Evolutionary conservation across 345 rosid genomes (phyloP).

Genomic region (Dipteronia dyeriana): DNA sequence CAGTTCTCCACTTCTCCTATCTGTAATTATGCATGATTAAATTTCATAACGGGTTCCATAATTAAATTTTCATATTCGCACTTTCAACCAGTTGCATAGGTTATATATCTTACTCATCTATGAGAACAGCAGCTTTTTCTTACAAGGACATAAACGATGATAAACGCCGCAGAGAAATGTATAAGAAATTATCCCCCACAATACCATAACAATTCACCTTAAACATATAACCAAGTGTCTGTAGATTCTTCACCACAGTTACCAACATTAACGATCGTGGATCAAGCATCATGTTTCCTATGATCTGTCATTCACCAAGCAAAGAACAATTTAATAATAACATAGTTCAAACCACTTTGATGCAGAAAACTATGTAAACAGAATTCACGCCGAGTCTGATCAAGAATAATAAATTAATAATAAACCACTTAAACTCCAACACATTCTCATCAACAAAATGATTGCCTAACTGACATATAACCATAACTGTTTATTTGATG

Average conservation of each 20-base stretch:
- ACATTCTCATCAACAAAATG: background rate
- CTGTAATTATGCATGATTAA: background rate
- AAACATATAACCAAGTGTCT: conserved; percentile 73
- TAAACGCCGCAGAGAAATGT: background rate
- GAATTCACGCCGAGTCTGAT: background rate
- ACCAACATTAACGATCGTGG: conserved; percentile 72
- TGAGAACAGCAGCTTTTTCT: conserved; percentile 8
- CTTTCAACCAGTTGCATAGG: background rate
- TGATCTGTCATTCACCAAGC: conserved; percentile 54
- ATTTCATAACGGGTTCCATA: conserved; percentile 3
- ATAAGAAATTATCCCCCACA: conserved; percentile 11
- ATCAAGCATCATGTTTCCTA: conserved; percentile 75
- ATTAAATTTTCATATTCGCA: background rate
- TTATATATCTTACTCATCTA: background rate
- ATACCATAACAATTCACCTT: conserved; percentile 48
- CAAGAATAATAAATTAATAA: background rate
- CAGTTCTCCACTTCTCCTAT: background rate
- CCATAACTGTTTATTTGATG: background rate
- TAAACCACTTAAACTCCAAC: background rate
- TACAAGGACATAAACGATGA: background rate
- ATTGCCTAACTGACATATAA: background rate
- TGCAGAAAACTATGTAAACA: background rate
- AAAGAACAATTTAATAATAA: conserved; percentile 26
- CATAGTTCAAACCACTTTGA: background rate
- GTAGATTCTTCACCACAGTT: conserved; percentile 78